Conservation (phyloP, 176 grass and related monocot genomes). For the Oryza glumipatula region DNA sequence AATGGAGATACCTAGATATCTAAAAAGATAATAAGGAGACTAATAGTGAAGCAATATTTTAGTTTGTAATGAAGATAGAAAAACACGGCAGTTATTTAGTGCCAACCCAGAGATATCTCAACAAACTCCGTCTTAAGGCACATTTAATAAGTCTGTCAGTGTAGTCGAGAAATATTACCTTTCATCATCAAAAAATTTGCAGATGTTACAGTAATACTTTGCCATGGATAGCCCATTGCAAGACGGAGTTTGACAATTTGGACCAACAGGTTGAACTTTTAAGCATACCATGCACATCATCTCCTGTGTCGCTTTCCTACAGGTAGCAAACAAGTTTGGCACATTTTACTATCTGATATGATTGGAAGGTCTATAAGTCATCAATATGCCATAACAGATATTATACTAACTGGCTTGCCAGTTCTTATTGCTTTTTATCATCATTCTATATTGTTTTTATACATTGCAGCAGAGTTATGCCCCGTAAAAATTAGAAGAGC, state of each 20-base stretch:
- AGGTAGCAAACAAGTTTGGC: conserved; percentile 26
- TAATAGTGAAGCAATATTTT: neutral
- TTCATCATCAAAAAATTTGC: conserved; percentile 99
- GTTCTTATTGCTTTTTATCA: neutral
- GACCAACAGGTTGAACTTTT: conserved; percentile 85
- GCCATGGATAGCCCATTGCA: conserved; percentile 81
- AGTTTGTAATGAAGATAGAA: neutral
- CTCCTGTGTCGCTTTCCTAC: conserved; percentile 89
- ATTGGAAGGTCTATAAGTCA: conserved; percentile 20
- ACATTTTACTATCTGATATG: conserved; percentile 32
- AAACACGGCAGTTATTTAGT: conserved; percentile 8
- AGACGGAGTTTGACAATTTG: conserved; percentile 75
- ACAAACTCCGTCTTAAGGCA: neutral
- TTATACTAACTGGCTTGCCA: conserved; percentile 5
- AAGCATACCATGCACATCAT: conserved; percentile 99
- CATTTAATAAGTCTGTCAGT: conserved; percentile 15
- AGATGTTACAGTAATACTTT: conserved; percentile 97
- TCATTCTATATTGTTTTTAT: conserved; percentile 25
- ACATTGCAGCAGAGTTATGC: neutral
- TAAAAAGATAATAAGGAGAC: conserved; percentile 21
- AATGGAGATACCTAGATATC: conserved; percentile 19
- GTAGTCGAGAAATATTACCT: conserved; percentile 56
- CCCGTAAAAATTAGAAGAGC: neutral
- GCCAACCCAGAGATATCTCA: neutral
- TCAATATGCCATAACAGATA: neutral